Conservation (phyloP, 495 filamentous ascomycete species). For the Pseudotulostoma volvatum region DNA sequence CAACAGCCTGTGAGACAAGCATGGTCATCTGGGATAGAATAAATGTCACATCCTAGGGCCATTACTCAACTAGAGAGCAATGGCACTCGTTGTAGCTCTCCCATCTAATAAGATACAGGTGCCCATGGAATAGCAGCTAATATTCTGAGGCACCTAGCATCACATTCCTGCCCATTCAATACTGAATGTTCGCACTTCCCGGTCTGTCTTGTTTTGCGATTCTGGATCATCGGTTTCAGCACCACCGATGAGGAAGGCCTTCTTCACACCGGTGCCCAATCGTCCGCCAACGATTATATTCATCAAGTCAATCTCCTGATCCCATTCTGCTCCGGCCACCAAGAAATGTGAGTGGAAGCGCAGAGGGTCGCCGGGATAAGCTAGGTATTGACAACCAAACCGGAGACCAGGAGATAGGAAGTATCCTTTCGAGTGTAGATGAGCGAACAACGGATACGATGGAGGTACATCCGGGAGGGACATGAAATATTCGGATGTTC, state of each 20-base stretch:
- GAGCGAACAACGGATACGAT: constrained; percentile 37
- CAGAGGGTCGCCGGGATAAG: constrained; percentile 87
- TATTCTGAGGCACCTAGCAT: too few relatives aligned
- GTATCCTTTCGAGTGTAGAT: constrained; percentile 66
- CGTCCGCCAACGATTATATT: constrained; percentile 74
- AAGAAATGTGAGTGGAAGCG: constrained; percentile 92
- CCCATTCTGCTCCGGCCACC: constrained; percentile 61
- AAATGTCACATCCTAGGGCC: too few relatives aligned
- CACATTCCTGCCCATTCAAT: constrained; percentile 80
- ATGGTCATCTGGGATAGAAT: too few relatives aligned
- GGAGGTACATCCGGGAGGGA: constrained; percentile 29
- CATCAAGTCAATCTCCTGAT: constrained; percentile 68
- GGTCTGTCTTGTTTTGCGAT: constrained; percentile 11
- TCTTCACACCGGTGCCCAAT: constrained; percentile 88
- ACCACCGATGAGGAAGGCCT: constrained; percentile 79
- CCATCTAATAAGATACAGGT: too few relatives aligned
- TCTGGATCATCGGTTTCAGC: constrained; percentile 12
- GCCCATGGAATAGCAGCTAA: too few relatives aligned
- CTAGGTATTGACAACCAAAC: constrained; percentile 85
- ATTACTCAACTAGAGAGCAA: too few relatives aligned
- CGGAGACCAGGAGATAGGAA: constrained; percentile 82
- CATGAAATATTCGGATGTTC: constrained; percentile 16
- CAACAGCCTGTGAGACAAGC: too few relatives aligned
- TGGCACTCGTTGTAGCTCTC: too few relatives aligned
- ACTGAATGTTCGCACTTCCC: constrained; percentile 48